Percentiles rank a stretch among this genome's conserved stretches.
phyloP scores from a whole-genome alignment of 1,284 basidiomycete genomes.

The Peniophora sp. region DNA sequence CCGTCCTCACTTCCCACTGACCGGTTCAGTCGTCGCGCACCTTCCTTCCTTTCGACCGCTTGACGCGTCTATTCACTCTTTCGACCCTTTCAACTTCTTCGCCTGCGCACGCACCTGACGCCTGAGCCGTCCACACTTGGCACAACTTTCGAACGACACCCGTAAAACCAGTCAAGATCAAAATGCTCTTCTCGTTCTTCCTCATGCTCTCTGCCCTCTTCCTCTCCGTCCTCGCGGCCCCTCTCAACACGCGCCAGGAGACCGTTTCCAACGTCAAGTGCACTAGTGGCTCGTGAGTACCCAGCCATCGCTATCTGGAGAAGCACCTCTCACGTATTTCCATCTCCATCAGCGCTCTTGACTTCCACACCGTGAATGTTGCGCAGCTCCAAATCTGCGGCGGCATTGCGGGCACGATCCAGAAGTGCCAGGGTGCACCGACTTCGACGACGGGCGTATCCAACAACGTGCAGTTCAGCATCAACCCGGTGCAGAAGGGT shows the following conservation, averaged over 20 bases:
- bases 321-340: not conserved
- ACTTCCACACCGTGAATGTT: slow-evolving; percentile 24
- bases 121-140: not conserved
- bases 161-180: not conserved
- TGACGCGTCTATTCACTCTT: not conserved
- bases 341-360: slow-evolving; percentile 14
- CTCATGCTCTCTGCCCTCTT: slow-evolving; percentile 9
- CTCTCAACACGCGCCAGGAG: slow-evolving; percentile 16
- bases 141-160: not conserved
- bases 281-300: slow-evolving; percentile 10
- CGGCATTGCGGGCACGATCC: slow-evolving; percentile 22
- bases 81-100: not conserved
- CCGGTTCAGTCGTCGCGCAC: slow-evolving; percentile 7
- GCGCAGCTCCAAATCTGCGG: slow-evolving; percentile 25
- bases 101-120: not conserved
- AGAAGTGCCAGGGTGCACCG: slow-evolving; percentile 23
- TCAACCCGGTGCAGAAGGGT: slow-evolving; percentile 19
- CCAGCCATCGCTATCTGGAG: not conserved
- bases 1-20: slow-evolving; percentile 4
- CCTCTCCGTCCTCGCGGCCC: slow-evolving; percentile 16
- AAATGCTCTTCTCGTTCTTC: slow-evolving; percentile 9
- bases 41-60: not conserved
- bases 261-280: slow-evolving; percentile 18
- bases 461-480: slow-evolving; percentile 20
- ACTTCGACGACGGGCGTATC: slow-evolving; percentile 20